Percentiles rank a stretch among this genome's conserved stretches.
phyloP scores from a whole-genome alignment of 371 early-diverging fungal species.

The Saksenaea oblongispora region DNA sequence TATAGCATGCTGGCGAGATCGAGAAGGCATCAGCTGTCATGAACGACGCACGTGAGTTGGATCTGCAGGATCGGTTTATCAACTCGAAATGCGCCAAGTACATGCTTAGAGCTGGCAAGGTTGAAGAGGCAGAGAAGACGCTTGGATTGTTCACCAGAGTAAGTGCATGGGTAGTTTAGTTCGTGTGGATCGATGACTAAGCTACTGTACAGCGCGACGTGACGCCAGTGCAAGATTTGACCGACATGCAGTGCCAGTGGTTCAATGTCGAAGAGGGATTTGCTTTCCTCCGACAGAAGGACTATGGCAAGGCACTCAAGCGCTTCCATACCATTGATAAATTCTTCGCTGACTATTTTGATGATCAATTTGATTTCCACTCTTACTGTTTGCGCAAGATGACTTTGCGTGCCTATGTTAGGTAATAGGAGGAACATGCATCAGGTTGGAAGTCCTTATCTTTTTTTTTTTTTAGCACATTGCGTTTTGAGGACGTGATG shows the following conservation, averaged over 20 bases:
- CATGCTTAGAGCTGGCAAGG: conserved; percentile 80
- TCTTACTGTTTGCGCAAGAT: conserved; percentile 89
- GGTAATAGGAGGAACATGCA: conserved; percentile 22
- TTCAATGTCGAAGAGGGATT: conserved; percentile 76
- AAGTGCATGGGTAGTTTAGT: not conserved
- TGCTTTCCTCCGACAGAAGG: conserved; percentile 66
- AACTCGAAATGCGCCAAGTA: conserved; percentile 96
- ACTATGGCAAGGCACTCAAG: conserved; percentile 85
- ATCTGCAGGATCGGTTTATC: conserved; percentile 93
- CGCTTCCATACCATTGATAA: conserved; percentile 81
- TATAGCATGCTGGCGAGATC: conserved; percentile 76
- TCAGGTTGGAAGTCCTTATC: not conserved
- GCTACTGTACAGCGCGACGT: conserved; percentile 61
- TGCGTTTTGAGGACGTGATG: conserved; percentile 79
- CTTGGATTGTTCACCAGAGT: conserved; percentile 79
- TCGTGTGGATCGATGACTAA: not conserved
- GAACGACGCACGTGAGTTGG: conserved; percentile 88
- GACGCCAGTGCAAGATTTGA: conserved; percentile 79
- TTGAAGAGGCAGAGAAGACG: conserved; percentile 84
- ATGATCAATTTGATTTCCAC: conserved; percentile 98
- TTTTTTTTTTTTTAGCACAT: conserved; percentile 38
- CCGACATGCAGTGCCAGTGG: conserved; percentile 93
- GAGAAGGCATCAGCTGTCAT: conserved; percentile 69
- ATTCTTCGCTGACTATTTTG: conserved; percentile 82
- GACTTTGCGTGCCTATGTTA: conserved; percentile 84